Conservation (phyloP, 371 early-diverging fungal genomes). For the Lichtheimia corymbifera region DNA sequence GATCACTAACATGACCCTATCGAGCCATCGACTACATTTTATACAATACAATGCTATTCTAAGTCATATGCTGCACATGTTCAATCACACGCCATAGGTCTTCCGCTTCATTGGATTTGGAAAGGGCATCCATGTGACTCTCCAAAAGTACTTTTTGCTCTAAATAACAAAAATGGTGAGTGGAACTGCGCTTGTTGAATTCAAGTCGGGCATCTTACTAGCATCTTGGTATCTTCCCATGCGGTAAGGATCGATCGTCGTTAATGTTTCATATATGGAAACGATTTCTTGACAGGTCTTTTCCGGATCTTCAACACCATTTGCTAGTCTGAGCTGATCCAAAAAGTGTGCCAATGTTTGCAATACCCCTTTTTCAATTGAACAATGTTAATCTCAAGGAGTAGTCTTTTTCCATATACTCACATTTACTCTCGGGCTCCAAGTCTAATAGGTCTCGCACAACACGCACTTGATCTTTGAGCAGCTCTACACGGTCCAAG, state of each 20-base stretch:
- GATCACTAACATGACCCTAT: too few species aligned
- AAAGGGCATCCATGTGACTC: too few species aligned
- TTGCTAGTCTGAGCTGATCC: constrained; percentile 31
- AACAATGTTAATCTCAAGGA: background rate
- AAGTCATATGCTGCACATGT: too few species aligned
- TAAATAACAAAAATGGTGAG: too few species aligned
- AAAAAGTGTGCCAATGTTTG: constrained; percentile 52
- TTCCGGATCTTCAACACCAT: constrained; percentile 15
- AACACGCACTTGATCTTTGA: constrained; percentile 62
- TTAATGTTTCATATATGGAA: constrained; percentile 51
- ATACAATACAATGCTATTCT: too few species aligned
- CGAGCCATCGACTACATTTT: too few species aligned
- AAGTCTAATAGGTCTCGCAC: constrained; percentile 81
- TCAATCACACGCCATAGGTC: too few species aligned
- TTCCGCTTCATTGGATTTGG: too few species aligned
- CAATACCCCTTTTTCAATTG: constrained; percentile 44
- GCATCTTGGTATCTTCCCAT: constrained; percentile 65
- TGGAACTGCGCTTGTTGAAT: too few species aligned
- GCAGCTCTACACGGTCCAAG: constrained; percentile 41
- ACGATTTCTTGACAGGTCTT: constrained; percentile 52
- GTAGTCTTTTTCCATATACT: constrained; percentile 20
- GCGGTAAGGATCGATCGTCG: constrained; percentile 60
- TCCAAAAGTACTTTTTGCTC: too few species aligned
- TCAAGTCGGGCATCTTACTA: constrained; percentile 32
- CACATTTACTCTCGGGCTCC: constrained; percentile 90